Conservation (phyloP, 148 eudicot genomes). For the Rhododendron ovatum region DNA sequence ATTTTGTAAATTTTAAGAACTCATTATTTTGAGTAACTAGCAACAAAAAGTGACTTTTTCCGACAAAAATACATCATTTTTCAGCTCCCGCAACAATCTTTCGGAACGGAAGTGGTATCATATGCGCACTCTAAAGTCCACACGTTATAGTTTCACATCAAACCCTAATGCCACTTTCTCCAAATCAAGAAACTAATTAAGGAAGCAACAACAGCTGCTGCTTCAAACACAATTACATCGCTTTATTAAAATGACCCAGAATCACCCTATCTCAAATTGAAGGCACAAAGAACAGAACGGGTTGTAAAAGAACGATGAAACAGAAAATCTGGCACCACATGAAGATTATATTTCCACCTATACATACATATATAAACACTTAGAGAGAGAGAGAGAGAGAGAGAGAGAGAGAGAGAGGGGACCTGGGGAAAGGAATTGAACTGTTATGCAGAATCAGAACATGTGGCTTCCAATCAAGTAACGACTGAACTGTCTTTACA, state of each 20-base stretch:
- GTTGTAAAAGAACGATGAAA: background rate
- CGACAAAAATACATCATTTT: too few relatives aligned
- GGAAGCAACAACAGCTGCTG: background rate
- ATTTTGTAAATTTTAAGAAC: background rate
- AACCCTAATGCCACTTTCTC: background rate
- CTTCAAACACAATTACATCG: background rate
- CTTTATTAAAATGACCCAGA: background rate
- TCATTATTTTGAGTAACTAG: background rate
- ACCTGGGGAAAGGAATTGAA: background rate
- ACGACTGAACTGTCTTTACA: background rate
- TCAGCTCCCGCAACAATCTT: background rate
- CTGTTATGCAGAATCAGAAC: background rate
- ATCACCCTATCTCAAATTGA: background rate
- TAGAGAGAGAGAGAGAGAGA: background rate
- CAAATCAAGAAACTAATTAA: background rate
- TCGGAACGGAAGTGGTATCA: background rate
- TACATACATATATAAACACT: background rate
- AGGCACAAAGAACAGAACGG: background rate
- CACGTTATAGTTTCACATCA: background rate
- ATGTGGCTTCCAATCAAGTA: background rate
- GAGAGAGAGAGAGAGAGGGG: background rate
- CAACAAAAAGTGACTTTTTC: background rate
- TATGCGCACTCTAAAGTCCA: background rate
- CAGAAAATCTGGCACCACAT: background rate
- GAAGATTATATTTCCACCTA: background rate